phyloP scores from a whole-genome alignment of 2,329 filamentous ascomycete species.

The Xylaria sp. region DNA sequence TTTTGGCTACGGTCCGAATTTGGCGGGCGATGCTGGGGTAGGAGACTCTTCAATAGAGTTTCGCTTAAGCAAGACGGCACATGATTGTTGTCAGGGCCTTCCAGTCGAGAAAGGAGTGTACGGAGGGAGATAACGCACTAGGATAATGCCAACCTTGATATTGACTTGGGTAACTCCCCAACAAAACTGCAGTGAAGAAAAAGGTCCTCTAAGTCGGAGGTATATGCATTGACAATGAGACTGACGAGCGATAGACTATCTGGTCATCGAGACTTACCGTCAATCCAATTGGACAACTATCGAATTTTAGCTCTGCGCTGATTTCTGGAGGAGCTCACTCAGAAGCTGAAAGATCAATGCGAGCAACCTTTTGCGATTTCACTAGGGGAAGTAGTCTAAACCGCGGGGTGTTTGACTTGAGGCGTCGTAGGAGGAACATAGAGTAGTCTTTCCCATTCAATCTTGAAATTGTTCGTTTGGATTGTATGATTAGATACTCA shows the following conservation, averaged over 20 bases:
- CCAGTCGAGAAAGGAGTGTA: background rate
- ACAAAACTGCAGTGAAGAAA: background rate
- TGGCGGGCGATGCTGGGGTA: background rate
- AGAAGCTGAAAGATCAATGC: background rate
- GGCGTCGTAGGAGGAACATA: background rate
- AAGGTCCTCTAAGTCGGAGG: background rate
- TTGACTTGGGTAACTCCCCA: background rate
- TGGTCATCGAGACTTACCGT: background rate
- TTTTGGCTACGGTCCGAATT: background rate
- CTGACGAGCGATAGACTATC: background rate
- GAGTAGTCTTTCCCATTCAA: conserved; percentile 5
- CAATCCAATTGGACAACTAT: background rate
- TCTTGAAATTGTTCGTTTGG: background rate
- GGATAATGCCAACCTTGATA: background rate
- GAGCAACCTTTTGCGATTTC: background rate
- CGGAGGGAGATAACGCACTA: background rate
- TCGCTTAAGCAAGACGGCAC: background rate
- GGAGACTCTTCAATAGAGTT: conserved; percentile 13
- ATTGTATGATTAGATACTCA: background rate
- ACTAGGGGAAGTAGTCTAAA: background rate
- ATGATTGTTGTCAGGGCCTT: background rate
- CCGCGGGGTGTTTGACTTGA: background rate
- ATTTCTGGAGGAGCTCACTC: background rate
- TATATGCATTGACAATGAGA: background rate
- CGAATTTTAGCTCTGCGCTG: background rate